Evolutionary conservation across 768 basidiomycete genomes (phyloP).

Genomic region (Lactarius quietus): DNA sequence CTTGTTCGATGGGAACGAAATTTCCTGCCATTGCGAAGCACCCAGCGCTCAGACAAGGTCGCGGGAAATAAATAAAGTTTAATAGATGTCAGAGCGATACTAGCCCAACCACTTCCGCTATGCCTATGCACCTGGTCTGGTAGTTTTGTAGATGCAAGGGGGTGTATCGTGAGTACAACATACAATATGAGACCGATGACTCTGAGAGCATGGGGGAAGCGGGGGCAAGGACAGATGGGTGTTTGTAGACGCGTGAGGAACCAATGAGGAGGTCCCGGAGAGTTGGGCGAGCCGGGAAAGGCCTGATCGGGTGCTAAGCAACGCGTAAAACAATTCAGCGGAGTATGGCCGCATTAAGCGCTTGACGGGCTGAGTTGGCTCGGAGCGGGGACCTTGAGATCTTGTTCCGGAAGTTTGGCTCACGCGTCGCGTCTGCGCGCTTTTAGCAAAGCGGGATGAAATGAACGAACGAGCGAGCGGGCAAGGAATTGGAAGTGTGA

Average conservation of each 20-base stretch:
- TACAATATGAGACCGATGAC: not conserved
- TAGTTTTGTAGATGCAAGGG: not conserved
- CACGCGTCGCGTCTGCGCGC: constrained; percentile 5
- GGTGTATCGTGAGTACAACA: not conserved
- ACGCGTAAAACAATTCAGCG: not conserved
- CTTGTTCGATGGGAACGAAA: not conserved
- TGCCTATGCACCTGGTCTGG: not conserved
- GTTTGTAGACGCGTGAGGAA: not conserved
- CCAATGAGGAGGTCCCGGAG: not conserved
- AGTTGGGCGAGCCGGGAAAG: not conserved
- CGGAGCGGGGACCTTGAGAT: not conserved
- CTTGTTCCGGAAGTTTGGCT: constrained; percentile 9
- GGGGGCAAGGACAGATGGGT: not conserved
- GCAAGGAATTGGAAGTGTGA: not conserved
- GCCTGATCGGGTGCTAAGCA: constrained; percentile 13
- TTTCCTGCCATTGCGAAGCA: not conserved
- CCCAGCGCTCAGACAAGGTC: not conserved
- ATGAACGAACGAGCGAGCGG: not conserved
- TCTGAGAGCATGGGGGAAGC: not conserved
- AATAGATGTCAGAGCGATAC: not conserved
- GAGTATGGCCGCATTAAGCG: not conserved
- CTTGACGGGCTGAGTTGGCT: not conserved
- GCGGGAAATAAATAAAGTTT: not conserved
- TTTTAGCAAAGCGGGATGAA: not conserved
- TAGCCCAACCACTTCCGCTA: not conserved